Base-by-base conservation (phyloP, 352 stramenopile genomes). In the Globisporangium apiculatum region DNA sequence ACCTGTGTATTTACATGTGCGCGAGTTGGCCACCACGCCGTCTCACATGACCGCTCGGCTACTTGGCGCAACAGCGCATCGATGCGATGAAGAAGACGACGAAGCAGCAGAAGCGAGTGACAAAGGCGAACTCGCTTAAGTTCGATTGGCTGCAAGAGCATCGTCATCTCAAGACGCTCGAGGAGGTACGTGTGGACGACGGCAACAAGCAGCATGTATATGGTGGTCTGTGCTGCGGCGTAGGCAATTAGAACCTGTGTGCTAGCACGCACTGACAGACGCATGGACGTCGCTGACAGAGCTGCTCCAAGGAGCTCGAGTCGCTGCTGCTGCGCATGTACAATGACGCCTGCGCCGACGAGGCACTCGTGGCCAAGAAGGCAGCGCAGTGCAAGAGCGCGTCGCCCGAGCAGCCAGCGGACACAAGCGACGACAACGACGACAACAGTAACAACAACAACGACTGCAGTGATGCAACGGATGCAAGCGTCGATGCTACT, bases 131-230 rank as follows among this genome's bases (percentile, higher is more conserved):
- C 47, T 83, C 60, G 18, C 67, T 87, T 12, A 90, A 89, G 71
- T 89, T 81, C 58, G 76, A 89, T 43, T 90, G 79, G 79, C 68
- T 89, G 37, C 71, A 87, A 52, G 83, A 92, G 35, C 70, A 85
- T 18, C 73, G 60, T 5, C 71, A 85, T 6, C 51, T 89, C 15
- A 84, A 76, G 56, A 86, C 75, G 17, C 62, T 89, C 11, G 79
- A 89, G 62, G 76, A 86, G 58, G 79, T 85, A 31, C 24, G 24
- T 31, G 24, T 31, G 24, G 24, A 31, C 24, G 24, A 31, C 24
- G 24, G 24, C 24, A 31, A 31, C 24, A 31, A 31, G 24, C 24
- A 31, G 24, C 24, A 31, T 50, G 55, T 43, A 6, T 35, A 47
- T 45, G 7, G 12, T 11, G 18, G 17, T 17, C 7, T 37, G 17